Percentiles rank a stretch among this genome's conserved stretches.
phyloP scores from a whole-genome alignment of 495 filamentous ascomycete genomes.

The Apodospora peruviana region DNA sequence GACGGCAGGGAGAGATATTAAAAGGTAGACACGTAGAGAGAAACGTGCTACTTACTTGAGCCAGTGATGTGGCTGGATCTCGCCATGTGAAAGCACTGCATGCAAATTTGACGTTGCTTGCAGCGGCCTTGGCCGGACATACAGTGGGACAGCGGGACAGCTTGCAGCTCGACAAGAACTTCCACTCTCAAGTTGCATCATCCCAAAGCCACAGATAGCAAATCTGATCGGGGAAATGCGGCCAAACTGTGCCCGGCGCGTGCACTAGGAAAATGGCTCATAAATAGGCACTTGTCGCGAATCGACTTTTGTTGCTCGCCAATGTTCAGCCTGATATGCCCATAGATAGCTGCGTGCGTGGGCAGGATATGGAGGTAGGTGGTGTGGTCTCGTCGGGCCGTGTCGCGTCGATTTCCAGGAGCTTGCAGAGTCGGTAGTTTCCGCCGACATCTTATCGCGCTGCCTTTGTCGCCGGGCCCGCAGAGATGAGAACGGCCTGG shows the following conservation, averaged over 20 bases:
- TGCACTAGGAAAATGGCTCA: constrained; percentile 19
- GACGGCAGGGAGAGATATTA: not conserved
- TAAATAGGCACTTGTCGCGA: constrained; percentile 6
- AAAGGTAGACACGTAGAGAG: not conserved
- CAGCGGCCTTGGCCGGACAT: no score
- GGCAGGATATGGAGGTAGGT: not conserved
- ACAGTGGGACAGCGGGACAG: no score
- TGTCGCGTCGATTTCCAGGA: constrained; percentile 6
- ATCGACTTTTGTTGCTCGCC: not conserved
- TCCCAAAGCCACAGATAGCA: constrained; percentile 5
- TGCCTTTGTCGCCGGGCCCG: not conserved
- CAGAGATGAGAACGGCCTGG: not conserved
- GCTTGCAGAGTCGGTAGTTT: not conserved
- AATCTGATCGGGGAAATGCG: constrained; percentile 21
- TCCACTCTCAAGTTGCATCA: constrained; percentile 8
- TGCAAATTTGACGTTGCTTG: constrained; percentile 5
- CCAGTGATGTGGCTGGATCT: constrained; percentile 21
- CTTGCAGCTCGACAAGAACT: no score
- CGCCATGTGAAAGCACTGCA: constrained; percentile 18
- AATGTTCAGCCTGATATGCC: constrained; percentile 17
- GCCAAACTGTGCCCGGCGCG: constrained; percentile 18
- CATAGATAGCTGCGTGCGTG: not conserved
- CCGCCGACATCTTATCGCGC: not conserved
- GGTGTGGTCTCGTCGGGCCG: constrained; percentile 11
- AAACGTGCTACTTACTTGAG: not conserved